Evolutionary conservation across 2,329 filamentous ascomycete species (phyloP), one percentile per base, ranked within the genome.

Genomic region (Monosporascus sp.): DNA sequence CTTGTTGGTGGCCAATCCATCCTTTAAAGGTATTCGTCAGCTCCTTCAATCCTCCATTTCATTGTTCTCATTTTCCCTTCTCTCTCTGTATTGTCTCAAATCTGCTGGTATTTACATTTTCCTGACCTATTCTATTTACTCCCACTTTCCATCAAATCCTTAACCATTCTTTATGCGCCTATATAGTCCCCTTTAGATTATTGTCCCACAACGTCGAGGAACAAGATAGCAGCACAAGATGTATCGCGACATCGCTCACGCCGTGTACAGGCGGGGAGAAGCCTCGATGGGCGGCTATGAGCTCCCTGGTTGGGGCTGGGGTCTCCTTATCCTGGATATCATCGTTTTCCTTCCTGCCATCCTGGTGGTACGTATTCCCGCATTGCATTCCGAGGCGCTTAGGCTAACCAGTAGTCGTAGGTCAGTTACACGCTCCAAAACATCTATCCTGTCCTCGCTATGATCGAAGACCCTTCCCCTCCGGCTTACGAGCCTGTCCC

Each of bases 391-490:
- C n/a, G 20, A 31, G 24, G 50, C 44, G 36, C 15, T 17, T 45
- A 47, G 1, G 51, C 62, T 63, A 54, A 62, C 56, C 38, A 49
- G 38, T 5, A 38, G 22, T n/a, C 25, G 48, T 25, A 82, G 78
- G 59, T 76, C 56, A 61, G 66, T 51, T 84, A 84, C 69, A 79
- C 79, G 9, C 65, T 83, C 48, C 65, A 71, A 50, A 67, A 69
- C 52, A 64, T 84, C 61, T 80, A 76, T 63, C 75, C 79, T 45
- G 74, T 77, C 51, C 74, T 83, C 55, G 78, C 80, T 65, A 81
- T 82, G 56, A 68, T 83, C 59, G 81, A 84, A 62, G 78, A 83
- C 68, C 79, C 81, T 49, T 74, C 74, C 37, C 77, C 79, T 48
- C 78, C 80, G 5, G 72, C 74, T 27, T 83, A 83, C 68, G 75